Evolutionary conservation across 1,284 basidiomycete species (phyloP).

Genomic region (Apiotrichum porosum): DNA sequence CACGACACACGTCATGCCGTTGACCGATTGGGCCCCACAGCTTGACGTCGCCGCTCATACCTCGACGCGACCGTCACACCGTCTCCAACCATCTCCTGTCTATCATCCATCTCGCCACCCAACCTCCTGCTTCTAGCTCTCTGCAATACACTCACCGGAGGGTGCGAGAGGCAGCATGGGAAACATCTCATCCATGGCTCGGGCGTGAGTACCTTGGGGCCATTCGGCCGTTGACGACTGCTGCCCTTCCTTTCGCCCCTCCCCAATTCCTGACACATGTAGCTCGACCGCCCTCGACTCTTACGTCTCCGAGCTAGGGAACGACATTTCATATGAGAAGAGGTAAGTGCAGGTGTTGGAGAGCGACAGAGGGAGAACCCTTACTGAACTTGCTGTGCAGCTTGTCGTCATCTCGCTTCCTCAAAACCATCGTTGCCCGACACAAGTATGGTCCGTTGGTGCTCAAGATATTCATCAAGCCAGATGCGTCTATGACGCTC

Average conservation of each 20-base stretch:
- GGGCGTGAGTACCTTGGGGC: constrained; percentile 45
- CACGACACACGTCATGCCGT: background rate
- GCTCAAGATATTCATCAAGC: constrained; percentile 77
- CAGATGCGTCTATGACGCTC: constrained; percentile 65
- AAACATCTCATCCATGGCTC: constrained; percentile 48
- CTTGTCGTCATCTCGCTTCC: constrained; percentile 75
- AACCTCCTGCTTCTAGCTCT: background rate
- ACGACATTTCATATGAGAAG: constrained; percentile 83
- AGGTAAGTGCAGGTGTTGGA: constrained; percentile 55
- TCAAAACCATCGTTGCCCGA: constrained; percentile 81
- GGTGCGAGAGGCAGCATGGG: constrained; percentile 24
- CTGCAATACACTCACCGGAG: background rate
- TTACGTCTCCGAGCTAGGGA: constrained; percentile 78
- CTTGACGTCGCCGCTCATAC: background rate
- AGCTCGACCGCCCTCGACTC: constrained; percentile 72
- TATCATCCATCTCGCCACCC: background rate
- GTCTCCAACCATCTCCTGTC: background rate
- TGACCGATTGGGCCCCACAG: background rate
- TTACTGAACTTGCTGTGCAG: no score
- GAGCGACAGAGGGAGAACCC: no score
- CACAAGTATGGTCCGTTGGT: constrained; percentile 68
- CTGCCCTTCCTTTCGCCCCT: no score
- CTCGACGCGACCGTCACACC: background rate
- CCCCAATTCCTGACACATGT: no score
- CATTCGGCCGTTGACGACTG: background rate